phyloP scores from a whole-genome alignment of 2,329 filamentous ascomycete species.

The Fusarium setosum region DNA sequence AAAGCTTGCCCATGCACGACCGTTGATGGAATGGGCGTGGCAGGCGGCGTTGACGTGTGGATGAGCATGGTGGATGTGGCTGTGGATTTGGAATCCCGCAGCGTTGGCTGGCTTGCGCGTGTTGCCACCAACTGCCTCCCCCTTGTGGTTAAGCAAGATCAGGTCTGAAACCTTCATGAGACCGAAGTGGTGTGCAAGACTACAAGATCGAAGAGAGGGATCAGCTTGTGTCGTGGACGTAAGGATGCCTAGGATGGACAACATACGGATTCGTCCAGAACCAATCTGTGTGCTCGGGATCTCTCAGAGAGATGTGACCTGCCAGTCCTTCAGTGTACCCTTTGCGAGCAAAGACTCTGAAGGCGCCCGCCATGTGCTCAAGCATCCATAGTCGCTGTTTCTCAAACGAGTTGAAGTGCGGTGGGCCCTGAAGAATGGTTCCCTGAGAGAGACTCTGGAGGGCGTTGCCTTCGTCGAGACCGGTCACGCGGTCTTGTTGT shows the following conservation, averaged over 20 bases:
- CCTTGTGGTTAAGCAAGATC: not conserved
- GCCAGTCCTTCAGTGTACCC: conserved; percentile 47
- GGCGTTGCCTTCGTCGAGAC: not conserved
- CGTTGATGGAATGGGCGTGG: conserved; percentile 74
- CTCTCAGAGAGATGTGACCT: conserved; percentile 74
- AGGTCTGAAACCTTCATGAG: not conserved
- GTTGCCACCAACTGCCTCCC: not conserved
- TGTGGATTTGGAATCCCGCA: not conserved
- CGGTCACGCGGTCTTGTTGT: not conserved
- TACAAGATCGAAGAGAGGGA: not conserved
- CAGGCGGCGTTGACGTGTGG: conserved; percentile 64
- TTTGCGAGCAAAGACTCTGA: conserved; percentile 53
- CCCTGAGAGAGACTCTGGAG: not conserved
- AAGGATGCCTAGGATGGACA: conserved; percentile 17
- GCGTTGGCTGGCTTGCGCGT: not conserved
- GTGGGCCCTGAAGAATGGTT: conserved; percentile 48
- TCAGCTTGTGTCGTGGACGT: not conserved
- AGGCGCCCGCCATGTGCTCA: conserved; percentile 71
- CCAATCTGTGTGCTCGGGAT: conserved; percentile 69
- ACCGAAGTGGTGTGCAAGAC: not conserved
- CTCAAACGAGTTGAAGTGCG: conserved; percentile 52
- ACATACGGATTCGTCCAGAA: conserved; percentile 79
- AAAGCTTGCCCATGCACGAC: conserved; percentile 76
- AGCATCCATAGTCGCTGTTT: conserved; percentile 71
- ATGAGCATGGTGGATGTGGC: not conserved